Evolutionary conservation across 2,329 filamentous ascomycete genomes (phyloP).

Genomic region (Scedosporium aurantiacum): DNA sequence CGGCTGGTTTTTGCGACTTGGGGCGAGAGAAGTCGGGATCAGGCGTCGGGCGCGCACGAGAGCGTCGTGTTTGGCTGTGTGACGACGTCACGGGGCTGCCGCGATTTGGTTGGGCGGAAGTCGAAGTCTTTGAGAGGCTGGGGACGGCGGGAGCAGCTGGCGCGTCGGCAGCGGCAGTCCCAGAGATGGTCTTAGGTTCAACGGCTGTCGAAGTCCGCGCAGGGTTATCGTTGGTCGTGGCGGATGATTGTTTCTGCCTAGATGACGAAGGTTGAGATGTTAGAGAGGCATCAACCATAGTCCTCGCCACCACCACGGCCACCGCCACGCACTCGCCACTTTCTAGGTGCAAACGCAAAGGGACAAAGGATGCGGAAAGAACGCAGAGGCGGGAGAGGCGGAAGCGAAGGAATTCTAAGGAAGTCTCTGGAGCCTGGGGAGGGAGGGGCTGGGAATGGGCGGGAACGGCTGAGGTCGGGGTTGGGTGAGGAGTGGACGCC

Average conservation of each 20-base stretch:
- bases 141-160: not conserved
- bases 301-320: not conserved
- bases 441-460: not conserved
- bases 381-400: not conserved
- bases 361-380: not conserved
- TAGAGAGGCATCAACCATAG: no score
- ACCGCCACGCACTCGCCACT: not conserved
- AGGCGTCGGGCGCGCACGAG: not conserved
- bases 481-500: not conserved
- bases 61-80: not conserved
- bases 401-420: not conserved
- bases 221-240: not conserved
- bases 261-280: not conserved
- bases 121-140: not conserved
- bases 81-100: conserved; percentile 3
- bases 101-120: not conserved
- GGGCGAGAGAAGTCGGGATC: not conserved
- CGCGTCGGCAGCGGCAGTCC: not conserved
- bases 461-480: not conserved
- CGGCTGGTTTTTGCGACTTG: not conserved
- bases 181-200: not conserved
- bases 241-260: not conserved
- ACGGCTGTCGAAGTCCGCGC: not conserved
- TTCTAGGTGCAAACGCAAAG: not conserved
- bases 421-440: not conserved